A percentile compares a stretch with the other conserved stretches of the same genome.
Conservation (phyloP, 208 protist species). For the Entamoeba invadens region DNA sequence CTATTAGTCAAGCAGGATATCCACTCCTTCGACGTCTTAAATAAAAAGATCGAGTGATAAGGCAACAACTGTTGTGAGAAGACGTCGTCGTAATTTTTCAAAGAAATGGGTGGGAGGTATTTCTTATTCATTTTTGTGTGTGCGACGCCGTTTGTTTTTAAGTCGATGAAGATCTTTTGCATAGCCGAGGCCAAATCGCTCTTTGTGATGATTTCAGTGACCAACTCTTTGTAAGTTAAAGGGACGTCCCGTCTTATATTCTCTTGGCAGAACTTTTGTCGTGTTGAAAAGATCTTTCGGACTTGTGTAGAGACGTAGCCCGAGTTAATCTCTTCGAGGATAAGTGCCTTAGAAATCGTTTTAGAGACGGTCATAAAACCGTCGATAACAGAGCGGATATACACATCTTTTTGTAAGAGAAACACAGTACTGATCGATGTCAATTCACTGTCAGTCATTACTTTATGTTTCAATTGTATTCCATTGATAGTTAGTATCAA, state of each 20-base stretch:
- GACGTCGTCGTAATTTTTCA: background rate
- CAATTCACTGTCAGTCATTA: background rate
- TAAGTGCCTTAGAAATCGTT: background rate
- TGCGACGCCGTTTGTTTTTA: background rate
- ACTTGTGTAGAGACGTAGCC: background rate
- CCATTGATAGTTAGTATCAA: no score
- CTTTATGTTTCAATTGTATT: background rate
- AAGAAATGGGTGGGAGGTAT: background rate
- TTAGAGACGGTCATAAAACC: background rate
- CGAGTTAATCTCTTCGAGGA: background rate
- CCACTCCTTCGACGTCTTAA: background rate
- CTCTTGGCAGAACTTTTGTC: background rate
- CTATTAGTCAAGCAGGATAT: background rate
- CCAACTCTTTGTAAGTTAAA: background rate
- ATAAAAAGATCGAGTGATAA: background rate
- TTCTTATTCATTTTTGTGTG: background rate
- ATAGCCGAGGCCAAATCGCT: background rate
- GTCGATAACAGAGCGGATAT: background rate
- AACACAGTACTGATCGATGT: background rate
- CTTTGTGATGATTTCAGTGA: background rate
- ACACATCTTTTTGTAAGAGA: background rate
- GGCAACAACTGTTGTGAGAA: background rate
- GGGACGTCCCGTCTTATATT: background rate
- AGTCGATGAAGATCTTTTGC: background rate
- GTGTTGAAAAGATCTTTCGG: background rate